Evolutionary conservation across 2,329 filamentous ascomycete species (phyloP), one percentile per base, ranked within the genome.

Genomic region (Ceratocystis eucalypticola): DNA sequence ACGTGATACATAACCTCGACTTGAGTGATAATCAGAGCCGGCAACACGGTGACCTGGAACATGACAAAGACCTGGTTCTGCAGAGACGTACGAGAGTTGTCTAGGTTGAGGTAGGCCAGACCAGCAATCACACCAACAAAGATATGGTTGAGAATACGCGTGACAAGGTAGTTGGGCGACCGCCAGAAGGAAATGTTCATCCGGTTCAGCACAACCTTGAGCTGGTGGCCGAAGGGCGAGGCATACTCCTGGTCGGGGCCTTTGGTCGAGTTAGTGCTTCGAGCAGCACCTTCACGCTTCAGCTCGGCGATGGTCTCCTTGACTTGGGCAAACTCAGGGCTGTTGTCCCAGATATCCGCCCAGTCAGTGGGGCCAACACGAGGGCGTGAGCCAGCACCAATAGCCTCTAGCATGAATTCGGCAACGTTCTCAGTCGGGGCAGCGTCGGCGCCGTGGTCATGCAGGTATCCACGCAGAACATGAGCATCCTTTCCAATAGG

Each of bases 61-160:
- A 94, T 89, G 75, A 93, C 84, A 75, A 96, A 96, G 69, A 96
- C 83, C 68, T 87, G 86, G 78, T 94, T 89, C 75, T 96, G 91
- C 3, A 96, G 80, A 1, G 87, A 89, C 0, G 86, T 78, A 8
- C 88, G 83, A 1, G 88, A 91, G 71, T 91, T 77, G 72, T 93
- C 86, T 7, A 96, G 83, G 68, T 90, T 83, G 61, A 95, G 79
- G 74, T 88, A 96, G 44, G 87, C 87, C 12, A 96, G 80, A 70
- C 91, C 91, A 0, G 88, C 90, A 66, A 95, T 77, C 15, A 96
- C 72, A 0, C 88, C 87, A 70, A 96, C 88, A 68, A 85, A 83
- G 68, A 93, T 78, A 74, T 96, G 91, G 73, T 88, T 92, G 79
- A 93, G 95, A 20, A 96, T 78, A 20, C 91, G 84, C 0, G 91